Percentiles rank a stretch among this genome's conserved stretches.
These are phyloP conservation scores for Suhomyces choctaworum DNA, from an alignment of 1,139 yeast species.

Conservation along the genomic window DNA sequence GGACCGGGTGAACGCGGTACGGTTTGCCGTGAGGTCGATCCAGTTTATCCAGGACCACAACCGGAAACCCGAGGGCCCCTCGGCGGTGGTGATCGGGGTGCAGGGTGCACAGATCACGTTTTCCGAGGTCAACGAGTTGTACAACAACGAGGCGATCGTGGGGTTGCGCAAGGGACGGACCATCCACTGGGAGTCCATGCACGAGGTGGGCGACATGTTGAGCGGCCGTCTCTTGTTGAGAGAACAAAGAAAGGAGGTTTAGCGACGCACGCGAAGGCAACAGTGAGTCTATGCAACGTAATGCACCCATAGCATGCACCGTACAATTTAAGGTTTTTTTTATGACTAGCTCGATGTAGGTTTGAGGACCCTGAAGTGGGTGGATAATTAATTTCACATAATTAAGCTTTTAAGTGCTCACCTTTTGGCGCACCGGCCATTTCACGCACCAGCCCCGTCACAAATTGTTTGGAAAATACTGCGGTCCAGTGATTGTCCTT, in stretches of 20 bases:
- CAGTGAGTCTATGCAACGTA: no score
- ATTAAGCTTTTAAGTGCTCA: no score
- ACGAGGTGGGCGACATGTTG: conserved; percentile 61
- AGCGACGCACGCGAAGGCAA: no score
- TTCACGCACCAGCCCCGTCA: no score
- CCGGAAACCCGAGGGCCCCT: conserved; percentile 2
- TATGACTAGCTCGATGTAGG: no score
- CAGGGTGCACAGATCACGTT: conserved; percentile 64
- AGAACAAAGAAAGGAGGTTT: conserved; percentile 1
- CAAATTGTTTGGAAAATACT: no score
- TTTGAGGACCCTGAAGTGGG: no score
- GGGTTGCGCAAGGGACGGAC: conserved; percentile 63
- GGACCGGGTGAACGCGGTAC: conserved; percentile 88
- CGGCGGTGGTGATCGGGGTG: conserved; percentile 69
- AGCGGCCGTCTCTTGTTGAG: conserved; percentile 52
- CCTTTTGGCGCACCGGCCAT: no score
- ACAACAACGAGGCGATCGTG: conserved; percentile 60
- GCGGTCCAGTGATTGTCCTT: no score
- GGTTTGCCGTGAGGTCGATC: conserved; percentile 86
- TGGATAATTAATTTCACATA: no score
- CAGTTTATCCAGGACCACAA: conserved; percentile 69
- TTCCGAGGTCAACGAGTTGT: conserved; percentile 54
- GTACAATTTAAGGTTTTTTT: no score
- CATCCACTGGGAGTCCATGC: conserved; percentile 67
- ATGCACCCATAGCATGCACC: no score